Conservation (phyloP, 345 rosid species). For the Brassica nigra region DNA sequence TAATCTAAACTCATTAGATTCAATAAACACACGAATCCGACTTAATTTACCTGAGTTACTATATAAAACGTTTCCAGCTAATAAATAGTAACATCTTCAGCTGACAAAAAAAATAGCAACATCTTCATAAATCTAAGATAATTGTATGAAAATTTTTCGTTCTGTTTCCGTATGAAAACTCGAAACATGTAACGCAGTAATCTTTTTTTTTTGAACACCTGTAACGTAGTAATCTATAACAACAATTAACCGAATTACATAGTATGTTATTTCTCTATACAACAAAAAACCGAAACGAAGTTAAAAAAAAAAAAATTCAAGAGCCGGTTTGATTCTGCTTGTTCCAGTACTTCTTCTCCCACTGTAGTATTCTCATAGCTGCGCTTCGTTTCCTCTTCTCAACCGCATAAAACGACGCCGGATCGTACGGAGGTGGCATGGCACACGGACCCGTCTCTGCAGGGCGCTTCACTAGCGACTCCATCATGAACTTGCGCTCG, state of each 20-base stretch:
- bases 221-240: constrained; percentile 11
- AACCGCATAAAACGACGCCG: constrained; percentile 43
- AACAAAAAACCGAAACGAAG: neutral
- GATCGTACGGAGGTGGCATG: constrained; percentile 65
- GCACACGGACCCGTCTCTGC: constrained; percentile 58
- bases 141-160: neutral
- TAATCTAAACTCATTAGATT: neutral
- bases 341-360: constrained; percentile 55
- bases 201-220: too few relatives aligned
- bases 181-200: neutral
- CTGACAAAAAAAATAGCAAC: too few relatives aligned
- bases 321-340: constrained; percentile 44
- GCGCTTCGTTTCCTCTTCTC: constrained; percentile 42
- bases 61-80: neutral
- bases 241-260: neutral
- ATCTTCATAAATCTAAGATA: neutral
- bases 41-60: neutral
- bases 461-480: constrained; percentile 68
- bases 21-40: neutral
- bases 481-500: constrained; percentile 58
- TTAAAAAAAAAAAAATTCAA: neutral
- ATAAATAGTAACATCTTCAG: neutral
- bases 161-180: constrained; percentile 9
- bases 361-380: constrained; percentile 24
- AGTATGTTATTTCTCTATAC: constrained; percentile 9